These are phyloP conservation scores for Suillus weaverae DNA, from an alignment of 768 basidiomycete species.

Conservation along the genomic window DNA sequence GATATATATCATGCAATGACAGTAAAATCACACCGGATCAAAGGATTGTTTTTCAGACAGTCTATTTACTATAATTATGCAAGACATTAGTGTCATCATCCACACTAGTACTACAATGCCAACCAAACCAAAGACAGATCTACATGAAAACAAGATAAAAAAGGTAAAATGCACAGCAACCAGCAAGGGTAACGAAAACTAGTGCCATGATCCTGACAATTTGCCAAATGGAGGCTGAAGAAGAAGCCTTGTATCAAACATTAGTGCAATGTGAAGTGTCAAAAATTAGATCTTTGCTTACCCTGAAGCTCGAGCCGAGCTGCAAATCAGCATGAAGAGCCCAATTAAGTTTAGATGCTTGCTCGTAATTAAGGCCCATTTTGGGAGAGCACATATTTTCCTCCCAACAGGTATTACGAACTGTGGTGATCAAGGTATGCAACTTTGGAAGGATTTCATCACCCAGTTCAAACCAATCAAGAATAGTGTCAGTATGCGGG, in stretches of 20 bases:
- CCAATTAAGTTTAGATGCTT: conserved; percentile 4
- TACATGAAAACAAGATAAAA: not conserved
- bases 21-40: no score
- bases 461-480: conserved; percentile 9
- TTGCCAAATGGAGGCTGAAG: not conserved
- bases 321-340: conserved; percentile 8
- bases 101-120: no score
- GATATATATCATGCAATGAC: no score
- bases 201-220: not conserved
- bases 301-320: not conserved
- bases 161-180: not conserved
- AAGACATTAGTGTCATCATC: no score
- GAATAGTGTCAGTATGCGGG: conserved; percentile 6
- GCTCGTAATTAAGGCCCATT: conserved; percentile 14
- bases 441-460: conserved; percentile 7
- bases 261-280: no score
- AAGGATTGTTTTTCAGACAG: no score
- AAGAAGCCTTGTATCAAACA: no score
- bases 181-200: not conserved
- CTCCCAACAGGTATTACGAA: conserved; percentile 11
- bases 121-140: not conserved
- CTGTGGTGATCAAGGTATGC: not conserved
- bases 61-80: no score
- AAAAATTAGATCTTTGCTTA: not conserved
- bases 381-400: not conserved